Conservation (phyloP, 768 basidiomycete genomes). For the Collybiopsis luxurians region DNA sequence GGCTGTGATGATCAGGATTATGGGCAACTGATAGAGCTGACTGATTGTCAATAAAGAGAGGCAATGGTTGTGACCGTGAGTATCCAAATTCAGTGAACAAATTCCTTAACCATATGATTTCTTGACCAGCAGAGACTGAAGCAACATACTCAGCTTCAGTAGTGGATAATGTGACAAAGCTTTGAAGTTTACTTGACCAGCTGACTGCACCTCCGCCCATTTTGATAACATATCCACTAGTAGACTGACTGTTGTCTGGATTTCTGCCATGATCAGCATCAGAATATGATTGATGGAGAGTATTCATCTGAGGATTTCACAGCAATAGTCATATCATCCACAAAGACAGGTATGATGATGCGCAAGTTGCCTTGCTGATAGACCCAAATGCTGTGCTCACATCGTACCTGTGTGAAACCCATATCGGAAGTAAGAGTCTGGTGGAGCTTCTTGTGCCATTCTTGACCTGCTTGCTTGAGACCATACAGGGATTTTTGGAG, state of each 20-base stretch:
- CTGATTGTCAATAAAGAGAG: conserved; percentile 31
- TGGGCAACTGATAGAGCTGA: conserved; percentile 29
- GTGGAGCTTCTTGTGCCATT: conserved; percentile 33
- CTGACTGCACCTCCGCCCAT: no score
- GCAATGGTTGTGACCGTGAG: no score
- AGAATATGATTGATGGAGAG: no score
- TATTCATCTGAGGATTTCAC: conserved; percentile 15
- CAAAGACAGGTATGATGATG: conserved; percentile 27
- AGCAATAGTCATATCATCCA: conserved; percentile 29
- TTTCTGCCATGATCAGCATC: no score
- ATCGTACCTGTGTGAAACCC: conserved; percentile 18
- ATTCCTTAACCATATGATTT: conserved; percentile 22
- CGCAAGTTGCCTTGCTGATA: conserved; percentile 17
- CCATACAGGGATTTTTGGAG: conserved; percentile 38
- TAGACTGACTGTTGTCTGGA: no score
- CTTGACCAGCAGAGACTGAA: conserved; percentile 24
- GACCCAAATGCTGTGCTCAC: conserved; percentile 27
- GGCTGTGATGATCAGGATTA: conserved; percentile 32
- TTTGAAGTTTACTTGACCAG: conserved; percentile 37
- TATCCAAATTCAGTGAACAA: background rate
- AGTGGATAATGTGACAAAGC: conserved; percentile 35
- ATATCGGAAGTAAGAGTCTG: conserved; percentile 16
- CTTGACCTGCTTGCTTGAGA: conserved; percentile 35
- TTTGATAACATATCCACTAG: no score
- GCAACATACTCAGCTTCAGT: conserved; percentile 41